Evolutionary conservation across 1,284 basidiomycete genomes (phyloP), one percentile per base, ranked within the genome.

Genomic region (Microbotryum scabiosae): DNA sequence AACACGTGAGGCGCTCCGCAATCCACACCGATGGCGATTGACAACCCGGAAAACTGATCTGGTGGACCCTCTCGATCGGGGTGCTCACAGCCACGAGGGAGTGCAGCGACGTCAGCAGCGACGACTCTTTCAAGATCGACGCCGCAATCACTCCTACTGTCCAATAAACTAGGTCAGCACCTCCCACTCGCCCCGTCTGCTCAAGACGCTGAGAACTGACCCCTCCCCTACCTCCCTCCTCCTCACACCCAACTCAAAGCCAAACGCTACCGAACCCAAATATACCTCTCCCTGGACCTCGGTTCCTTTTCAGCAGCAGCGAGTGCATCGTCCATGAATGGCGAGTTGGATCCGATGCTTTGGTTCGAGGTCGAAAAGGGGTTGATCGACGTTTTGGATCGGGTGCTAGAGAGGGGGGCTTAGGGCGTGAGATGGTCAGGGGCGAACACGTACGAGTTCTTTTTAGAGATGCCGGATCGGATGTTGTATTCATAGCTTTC

Each of bases 211-310:
- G 30, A n/a, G 30, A 16, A 5, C 8, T 8, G 26, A 20, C 3
- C 12, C 28, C 18, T 7, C 23, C 21, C 16, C 10, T 0, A n/a
- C 14, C 44, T 14, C 28, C 7, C 30, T 23, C 28, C n/a, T 32
- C 18, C 2, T 8, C 14, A 30, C 21, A 30, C 28, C 28, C 28
- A 20, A 21, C 21, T 5, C 16, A 23, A 47, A 68, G 66, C 66
- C 5, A 61, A 58, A 45, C 59, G 66, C 21, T 68, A 68, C 61
- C 41, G 47, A n/a, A 49, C 51, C 28, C 66, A 68, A 47, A 25
- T 68, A 48, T 66, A 65, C 51, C 57, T 68, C 48, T 63, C 66
- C 10, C 61, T 68, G 57, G 66, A 68, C 57, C 57, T 68, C 30
- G 54, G 57, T 10, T 53, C 51, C 9, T 45, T 60, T 32, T 54